Evolutionary conservation across 2,329 filamentous ascomycete genomes (phyloP), one percentile per base, ranked within the genome.

Genomic region (Phaeoacremonium minimum): DNA sequence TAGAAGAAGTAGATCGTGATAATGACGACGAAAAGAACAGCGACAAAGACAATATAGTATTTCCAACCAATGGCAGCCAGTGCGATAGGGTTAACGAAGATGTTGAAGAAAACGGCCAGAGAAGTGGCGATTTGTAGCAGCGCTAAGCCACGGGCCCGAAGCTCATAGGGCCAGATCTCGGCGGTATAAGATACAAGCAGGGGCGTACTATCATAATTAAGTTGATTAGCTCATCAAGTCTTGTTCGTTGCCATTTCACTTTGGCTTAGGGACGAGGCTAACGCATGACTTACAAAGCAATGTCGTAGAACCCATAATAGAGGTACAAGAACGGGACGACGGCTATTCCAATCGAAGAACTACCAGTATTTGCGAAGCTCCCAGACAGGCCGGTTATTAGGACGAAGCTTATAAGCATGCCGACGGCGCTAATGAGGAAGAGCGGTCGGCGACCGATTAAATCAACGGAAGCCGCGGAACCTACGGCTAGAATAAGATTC

Each of bases 121-220:
- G 36, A 38, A 20, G 28, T 37, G 4, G 35, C 30, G 19, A 42
- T 28, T 36, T 33, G 33, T 13, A 35, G 29, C 6, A 46, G 49
- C 44, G 57, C 55, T 36, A 71, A 53, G 30, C 68, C 69, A 53
- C 69, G 69, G 40, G 66, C 64, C 33, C 69, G 66, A 37, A 71
- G 62, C 41, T 60, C 61, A 55, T 65, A 73, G 4, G 67, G 67
- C 39, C 70, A 50, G 42, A 73, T 70, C 44, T 73, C 68, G 35
- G 63, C 60, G 4, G 62, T 60, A 51, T 72, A 64, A 6, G 52
- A 52, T 8, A 58, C 51, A 12, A 62, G 46, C 30, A 64, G 44
- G 30, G 42, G 42, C 15, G 40, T 43, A 20, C 35, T 37, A 14
- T 32, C 7, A 3, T 3, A n/a, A 26, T 9, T 9, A n/a, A n/a